A percentile compares a stretch with the other conserved stretches of the same genome.
phyloP scores from a whole-genome alignment of 805 yeast genomes.

The Lipomyces starkeyi region DNA sequence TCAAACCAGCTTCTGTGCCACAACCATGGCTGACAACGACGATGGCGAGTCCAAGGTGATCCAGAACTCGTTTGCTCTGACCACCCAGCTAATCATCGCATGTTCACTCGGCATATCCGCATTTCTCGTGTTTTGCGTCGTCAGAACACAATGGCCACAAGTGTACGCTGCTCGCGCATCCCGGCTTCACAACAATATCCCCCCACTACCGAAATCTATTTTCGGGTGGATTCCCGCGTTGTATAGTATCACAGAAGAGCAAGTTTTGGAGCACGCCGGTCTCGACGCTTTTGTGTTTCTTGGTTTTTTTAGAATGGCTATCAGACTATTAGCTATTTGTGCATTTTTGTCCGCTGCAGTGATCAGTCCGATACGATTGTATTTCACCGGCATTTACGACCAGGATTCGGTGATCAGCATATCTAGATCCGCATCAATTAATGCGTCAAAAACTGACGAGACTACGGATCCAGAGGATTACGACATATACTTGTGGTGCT shows the following conservation, averaged over 20 bases:
- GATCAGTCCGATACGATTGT: slow-evolving; percentile 83
- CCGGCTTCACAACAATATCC: slow-evolving; percentile 57
- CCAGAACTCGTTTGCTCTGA: slow-evolving; percentile 54
- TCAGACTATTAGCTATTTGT: slow-evolving; percentile 67
- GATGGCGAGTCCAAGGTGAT: neutral
- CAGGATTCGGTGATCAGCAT: slow-evolving; percentile 1
- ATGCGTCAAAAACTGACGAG: neutral
- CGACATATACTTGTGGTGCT: slow-evolving; percentile 76
- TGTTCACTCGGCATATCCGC: slow-evolving; percentile 69
- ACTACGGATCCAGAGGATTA: slow-evolving; percentile 50
- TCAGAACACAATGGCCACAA: slow-evolving; percentile 76
- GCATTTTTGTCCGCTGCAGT: slow-evolving; percentile 72
- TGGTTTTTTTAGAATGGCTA: slow-evolving; percentile 88
- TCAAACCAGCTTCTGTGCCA: slow-evolving; percentile 2
- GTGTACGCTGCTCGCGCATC: slow-evolving; percentile 81
- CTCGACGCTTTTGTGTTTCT: slow-evolving; percentile 91
- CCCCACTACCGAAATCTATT: slow-evolving; percentile 63
- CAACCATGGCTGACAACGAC: slow-evolving; percentile 7
- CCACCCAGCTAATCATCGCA: slow-evolving; percentile 79
- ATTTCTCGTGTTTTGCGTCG: slow-evolving; percentile 67
- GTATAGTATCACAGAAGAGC: slow-evolving; percentile 68
- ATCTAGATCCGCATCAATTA: neutral
- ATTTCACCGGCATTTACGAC: slow-evolving; percentile 81
- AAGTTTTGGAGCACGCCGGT: slow-evolving; percentile 87
- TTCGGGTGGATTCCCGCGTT: slow-evolving; percentile 84